A percentile compares a stretch with the other conserved stretches of the same genome.
Conservation (phyloP, 306 rosid species). For the Malus domestica region DNA sequence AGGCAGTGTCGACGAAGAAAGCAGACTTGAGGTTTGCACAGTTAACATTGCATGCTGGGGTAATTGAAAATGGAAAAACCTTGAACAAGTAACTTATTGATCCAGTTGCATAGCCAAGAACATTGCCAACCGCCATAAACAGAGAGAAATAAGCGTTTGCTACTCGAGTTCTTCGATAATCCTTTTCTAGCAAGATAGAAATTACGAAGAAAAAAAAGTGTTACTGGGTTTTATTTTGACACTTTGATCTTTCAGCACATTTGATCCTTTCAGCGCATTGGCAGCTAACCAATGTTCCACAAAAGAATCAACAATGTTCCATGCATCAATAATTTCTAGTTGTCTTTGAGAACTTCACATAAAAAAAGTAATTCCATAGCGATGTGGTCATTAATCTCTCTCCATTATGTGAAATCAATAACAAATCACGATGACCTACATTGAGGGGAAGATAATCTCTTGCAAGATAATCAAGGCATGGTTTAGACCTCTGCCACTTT, state of each 20-base stretch:
- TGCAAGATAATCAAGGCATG: background rate
- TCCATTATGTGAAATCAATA: background rate
- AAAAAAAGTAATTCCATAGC: background rate
- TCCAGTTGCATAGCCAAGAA: conserved; percentile 89
- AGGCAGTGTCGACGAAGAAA: conserved; percentile 53
- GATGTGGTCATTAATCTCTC: background rate
- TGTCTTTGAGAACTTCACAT: background rate
- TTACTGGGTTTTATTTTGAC: background rate
- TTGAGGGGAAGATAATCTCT: background rate
- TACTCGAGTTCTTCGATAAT: conserved; percentile 80
- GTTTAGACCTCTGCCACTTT: background rate
- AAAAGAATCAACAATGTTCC: background rate
- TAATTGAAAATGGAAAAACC: conserved; percentile 61
- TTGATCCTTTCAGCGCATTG: background rate
- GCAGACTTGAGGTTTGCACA: conserved; percentile 99
- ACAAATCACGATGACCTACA: background rate
- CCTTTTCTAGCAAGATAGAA: conserved; percentile 59
- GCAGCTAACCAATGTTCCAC: background rate
- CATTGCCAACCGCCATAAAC: conserved; percentile 90
- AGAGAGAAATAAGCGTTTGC: conserved; percentile 94
- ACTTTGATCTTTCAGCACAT: background rate
- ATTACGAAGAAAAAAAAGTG: conserved; percentile 1
- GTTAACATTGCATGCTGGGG: conserved; percentile 58
- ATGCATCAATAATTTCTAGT: background rate
- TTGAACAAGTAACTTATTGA: conserved; percentile 78